Percentiles rank a stretch among this genome's conserved stretches.
Conservation (phyloP, 2,329 filamentous ascomycete species). For the Colletotrichum gloeosporioides region DNA sequence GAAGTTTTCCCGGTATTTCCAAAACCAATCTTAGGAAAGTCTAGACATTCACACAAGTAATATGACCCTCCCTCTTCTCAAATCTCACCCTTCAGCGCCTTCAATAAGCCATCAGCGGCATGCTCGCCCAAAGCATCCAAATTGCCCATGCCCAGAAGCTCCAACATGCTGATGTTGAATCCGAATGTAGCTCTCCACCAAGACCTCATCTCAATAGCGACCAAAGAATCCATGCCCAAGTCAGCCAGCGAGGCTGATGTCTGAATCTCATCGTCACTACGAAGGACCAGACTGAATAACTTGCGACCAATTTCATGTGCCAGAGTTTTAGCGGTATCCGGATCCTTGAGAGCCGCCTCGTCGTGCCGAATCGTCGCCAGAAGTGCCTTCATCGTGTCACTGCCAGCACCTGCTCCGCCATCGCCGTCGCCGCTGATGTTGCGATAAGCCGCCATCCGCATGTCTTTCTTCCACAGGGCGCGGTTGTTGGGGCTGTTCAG, state of each 20-base stretch:
- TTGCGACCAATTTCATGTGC: conserved; percentile 20
- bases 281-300: conserved; percentile 19
- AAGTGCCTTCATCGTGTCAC: background rate
- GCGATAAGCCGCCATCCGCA: conserved; percentile 28
- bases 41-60: background rate
- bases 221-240: conserved; percentile 26
- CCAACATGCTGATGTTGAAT: conserved; percentile 23
- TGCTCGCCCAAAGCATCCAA: conserved; percentile 18
- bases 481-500: conserved; percentile 20
- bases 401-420: conserved; percentile 28
- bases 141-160: conserved; percentile 21
- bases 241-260: background rate
- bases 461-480: conserved; percentile 23
- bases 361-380: background rate
- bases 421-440: conserved; percentile 13
- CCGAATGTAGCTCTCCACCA: conserved; percentile 25
- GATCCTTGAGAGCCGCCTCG: background rate
- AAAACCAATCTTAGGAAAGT: background rate
- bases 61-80: background rate
- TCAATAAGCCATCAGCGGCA: background rate
- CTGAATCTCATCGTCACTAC: conserved; percentile 12
- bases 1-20: no score
- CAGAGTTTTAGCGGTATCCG: background rate
- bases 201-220: conserved; percentile 24
- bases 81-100: background rate